These are phyloP conservation scores for Eucalyptus shirleyi DNA, from an alignment of 345 rosid species.

Conservation along the genomic window DNA sequence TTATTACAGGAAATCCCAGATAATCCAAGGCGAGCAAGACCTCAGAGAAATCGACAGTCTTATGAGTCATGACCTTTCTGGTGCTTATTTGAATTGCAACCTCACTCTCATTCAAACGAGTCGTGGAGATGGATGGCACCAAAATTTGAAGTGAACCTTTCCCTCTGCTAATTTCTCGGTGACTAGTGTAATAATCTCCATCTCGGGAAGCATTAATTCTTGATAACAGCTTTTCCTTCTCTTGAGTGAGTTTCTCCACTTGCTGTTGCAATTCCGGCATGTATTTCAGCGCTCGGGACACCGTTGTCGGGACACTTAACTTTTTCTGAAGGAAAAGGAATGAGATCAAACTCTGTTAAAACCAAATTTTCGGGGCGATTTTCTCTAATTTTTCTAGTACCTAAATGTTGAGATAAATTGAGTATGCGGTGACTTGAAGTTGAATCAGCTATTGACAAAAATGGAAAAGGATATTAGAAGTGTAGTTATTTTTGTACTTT, in stretches of 20 bases:
- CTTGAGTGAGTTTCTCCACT: slow-evolving; percentile 4
- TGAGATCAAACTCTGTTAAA: background rate
- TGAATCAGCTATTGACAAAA: background rate
- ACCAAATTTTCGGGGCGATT: background rate
- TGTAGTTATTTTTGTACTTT: background rate
- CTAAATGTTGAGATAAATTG: background rate
- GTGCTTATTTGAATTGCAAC: slow-evolving; percentile 32
- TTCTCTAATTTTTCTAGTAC: background rate
- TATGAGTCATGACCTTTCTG: background rate
- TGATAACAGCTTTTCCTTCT: slow-evolving; percentile 15
- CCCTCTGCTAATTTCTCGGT: background rate
- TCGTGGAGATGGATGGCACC: background rate
- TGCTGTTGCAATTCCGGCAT: slow-evolving; percentile 21
- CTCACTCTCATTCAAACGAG: slow-evolving; percentile 29
- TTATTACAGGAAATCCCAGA: slow-evolving; percentile 23
- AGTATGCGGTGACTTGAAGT: background rate
- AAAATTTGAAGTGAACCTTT: background rate
- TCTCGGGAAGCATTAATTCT: background rate
- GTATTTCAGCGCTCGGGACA: slow-evolving; percentile 18
- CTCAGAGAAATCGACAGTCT: slow-evolving; percentile 14
- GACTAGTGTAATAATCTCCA: background rate
- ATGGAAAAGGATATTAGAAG: background rate
- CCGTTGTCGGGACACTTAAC: slow-evolving; percentile 18
- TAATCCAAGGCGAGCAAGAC: slow-evolving; percentile 29
- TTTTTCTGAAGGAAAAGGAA: slow-evolving; percentile 5